These are phyloP conservation scores for Zygosaccharomyces pseudorouxii DNA, from an alignment of 805 yeast species.

Conservation along the genomic window DNA sequence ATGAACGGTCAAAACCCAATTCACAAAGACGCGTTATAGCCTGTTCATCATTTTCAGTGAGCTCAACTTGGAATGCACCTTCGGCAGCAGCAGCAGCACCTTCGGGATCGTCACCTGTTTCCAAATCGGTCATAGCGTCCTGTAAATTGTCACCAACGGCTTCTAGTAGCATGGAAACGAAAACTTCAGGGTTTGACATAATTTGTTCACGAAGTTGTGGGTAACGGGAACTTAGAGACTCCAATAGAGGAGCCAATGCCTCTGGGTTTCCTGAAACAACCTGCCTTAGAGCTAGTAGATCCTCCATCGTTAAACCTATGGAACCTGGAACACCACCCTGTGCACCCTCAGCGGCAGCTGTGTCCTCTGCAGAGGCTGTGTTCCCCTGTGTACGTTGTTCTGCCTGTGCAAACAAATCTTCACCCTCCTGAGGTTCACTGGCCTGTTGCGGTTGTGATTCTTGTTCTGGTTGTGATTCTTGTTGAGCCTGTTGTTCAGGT, in stretches of 20 bases:
- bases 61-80: conserved; percentile 42
- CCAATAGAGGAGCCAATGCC: conserved; percentile 75
- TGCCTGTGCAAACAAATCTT: conserved; percentile 42
- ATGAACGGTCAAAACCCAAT: conserved; percentile 83
- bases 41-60: conserved; percentile 78
- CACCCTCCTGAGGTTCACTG: conserved; percentile 16
- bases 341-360: conserved; percentile 17
- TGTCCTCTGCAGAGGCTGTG: conserved; percentile 28
- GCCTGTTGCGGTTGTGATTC: conserved; percentile 13
- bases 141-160: conserved; percentile 52
- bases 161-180: conserved; percentile 65
- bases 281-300: conserved; percentile 60
- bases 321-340: conserved; percentile 35
- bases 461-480: conserved; percentile 8
- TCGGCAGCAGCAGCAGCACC: conserved; percentile 35
- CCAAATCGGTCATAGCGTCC: conserved; percentile 37
- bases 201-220: conserved; percentile 82
- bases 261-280: conserved; percentile 84
- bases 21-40: conserved; percentile 90
- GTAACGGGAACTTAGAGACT: conserved; percentile 71
- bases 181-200: conserved; percentile 84
- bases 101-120: conserved; percentile 20
- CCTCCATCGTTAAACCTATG: conserved; percentile 43
- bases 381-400: conserved; percentile 35
- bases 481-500: conserved; percentile 18